These are phyloP conservation scores for Meyerozyma carpophila DNA, from an alignment of 1,139 yeast genomes.

Conservation along the genomic window DNA sequence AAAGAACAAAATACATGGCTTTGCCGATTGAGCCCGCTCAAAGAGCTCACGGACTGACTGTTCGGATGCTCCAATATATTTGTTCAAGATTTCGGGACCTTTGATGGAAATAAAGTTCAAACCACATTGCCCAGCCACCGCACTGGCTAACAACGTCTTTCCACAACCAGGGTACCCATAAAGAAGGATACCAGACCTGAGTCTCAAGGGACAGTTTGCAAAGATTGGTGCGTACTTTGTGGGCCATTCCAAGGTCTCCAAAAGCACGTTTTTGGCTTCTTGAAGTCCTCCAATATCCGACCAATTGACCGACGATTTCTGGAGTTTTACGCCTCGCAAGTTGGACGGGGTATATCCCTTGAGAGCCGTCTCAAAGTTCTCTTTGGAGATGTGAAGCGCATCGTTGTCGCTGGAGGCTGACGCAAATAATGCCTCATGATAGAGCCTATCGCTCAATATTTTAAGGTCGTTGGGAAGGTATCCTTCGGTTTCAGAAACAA, in stretches of 20 bases:
- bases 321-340: constrained; percentile 80
- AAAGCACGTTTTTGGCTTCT: constrained; percentile 67
- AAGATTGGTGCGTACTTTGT: constrained; percentile 93
- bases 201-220: constrained; percentile 76
- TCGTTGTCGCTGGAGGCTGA: constrained; percentile 6
- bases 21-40: constrained; percentile 90
- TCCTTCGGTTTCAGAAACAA: constrained; percentile 82
- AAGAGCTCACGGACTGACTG: constrained; percentile 90
- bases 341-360: constrained; percentile 74
- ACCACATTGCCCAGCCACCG: constrained; percentile 93
- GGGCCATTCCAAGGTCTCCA: constrained; percentile 96
- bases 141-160: constrained; percentile 86
- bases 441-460: constrained; percentile 67
- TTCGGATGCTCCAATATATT: constrained; percentile 96
- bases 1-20: constrained; percentile 89
- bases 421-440: constrained; percentile 54
- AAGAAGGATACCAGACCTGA: constrained; percentile 82
- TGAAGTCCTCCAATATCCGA: constrained; percentile 81
- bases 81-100: constrained; percentile 94
- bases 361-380: constrained; percentile 52
- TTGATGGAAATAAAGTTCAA: constrained; percentile 88
- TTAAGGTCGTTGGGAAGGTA: constrained; percentile 80
- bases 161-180: constrained; percentile 99
- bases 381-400: constrained; percentile 15
- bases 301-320: constrained; percentile 77